phyloP scores from a whole-genome alignment of 306 rosid genomes.

The peach (Prunus persica) region Prunus_persica_NCBIv2 NC_034011.1:3026001-3026500 shows the following conservation, averaged over 20 bases:
- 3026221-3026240: neutral
- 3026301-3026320: neutral
- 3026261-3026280: neutral
- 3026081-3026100: neutral
- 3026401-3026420: neutral
- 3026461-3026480: conserved; percentile 47
- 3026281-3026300: neutral
- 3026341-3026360: neutral
- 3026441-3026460: conserved; percentile 2
- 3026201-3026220: neutral
- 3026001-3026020: neutral
- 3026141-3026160: neutral
- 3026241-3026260: neutral
- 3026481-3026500: conserved; percentile 62
- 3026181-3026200: neutral
- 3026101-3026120: conserved; percentile 8
- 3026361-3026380: neutral
- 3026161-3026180: neutral
- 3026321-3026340: neutral
- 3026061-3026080: neutral
- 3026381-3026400: too few species aligned
- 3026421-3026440: neutral
- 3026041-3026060: neutral
- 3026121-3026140: conserved; percentile 7
- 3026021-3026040: neutral